These are phyloP conservation scores for Zymoseptoria brevis DNA, from an alignment of 2,329 filamentous ascomycete species.

Conservation along the genomic window DNA sequence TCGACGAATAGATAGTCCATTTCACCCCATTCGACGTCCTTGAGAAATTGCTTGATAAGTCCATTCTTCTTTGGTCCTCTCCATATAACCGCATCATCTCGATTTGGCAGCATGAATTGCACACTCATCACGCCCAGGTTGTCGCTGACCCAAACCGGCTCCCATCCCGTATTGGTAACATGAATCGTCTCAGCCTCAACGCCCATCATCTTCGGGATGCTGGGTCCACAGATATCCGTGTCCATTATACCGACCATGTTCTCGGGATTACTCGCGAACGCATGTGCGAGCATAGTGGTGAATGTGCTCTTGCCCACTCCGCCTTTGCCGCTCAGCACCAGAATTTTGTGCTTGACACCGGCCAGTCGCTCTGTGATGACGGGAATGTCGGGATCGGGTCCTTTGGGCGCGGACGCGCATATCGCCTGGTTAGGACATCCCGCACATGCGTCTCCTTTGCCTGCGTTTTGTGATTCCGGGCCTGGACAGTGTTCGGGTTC, in stretches of 20 bases:
- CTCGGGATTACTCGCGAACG: slow-evolving; percentile 73
- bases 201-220: slow-evolving; percentile 98
- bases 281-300: slow-evolving; percentile 77
- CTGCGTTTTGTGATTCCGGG: slow-evolving; percentile 65
- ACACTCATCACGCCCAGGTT: slow-evolving; percentile 96
- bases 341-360: slow-evolving; percentile 80
- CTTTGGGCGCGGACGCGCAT: slow-evolving; percentile 88
- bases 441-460: slow-evolving; percentile 71
- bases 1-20: slow-evolving; percentile 90
- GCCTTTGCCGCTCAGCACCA: slow-evolving; percentile 89
- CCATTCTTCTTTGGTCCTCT: slow-evolving; percentile 97
- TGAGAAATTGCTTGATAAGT: slow-evolving; percentile 93
- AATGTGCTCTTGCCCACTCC: slow-evolving; percentile 97
- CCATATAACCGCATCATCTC: slow-evolving; percentile 96
- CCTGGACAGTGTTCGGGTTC: slow-evolving; percentile 95
- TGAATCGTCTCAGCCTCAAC: slow-evolving; percentile 92
- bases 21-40: slow-evolving; percentile 96
- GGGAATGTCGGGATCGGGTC: slow-evolving; percentile 88
- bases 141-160: slow-evolving; percentile 89
- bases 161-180: slow-evolving; percentile 81
- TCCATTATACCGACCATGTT: slow-evolving; percentile 91
- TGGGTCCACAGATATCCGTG: slow-evolving; percentile 92
- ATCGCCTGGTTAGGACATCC: slow-evolving; percentile 95
- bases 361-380: slow-evolving; percentile 76
- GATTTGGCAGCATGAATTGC: slow-evolving; percentile 92